Conservation (phyloP, 2,329 filamentous ascomycete species). For the Colletotrichum ledebouriae region DNA sequence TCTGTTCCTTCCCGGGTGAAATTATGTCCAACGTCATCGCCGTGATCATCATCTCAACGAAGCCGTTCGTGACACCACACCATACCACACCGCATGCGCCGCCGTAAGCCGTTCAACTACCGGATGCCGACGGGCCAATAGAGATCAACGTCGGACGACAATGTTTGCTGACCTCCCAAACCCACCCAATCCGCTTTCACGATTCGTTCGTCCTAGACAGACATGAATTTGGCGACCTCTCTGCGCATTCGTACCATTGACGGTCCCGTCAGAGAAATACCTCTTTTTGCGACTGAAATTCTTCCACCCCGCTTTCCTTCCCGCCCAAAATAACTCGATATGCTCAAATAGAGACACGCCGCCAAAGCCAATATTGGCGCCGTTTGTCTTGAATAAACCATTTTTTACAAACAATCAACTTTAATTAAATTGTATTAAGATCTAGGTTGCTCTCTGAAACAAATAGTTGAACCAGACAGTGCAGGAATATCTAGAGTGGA, state of each 20-base stretch:
- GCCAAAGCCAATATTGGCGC: background rate
- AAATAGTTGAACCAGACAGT: slow-evolving; percentile 13
- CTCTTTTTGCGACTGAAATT: too few relatives aligned
- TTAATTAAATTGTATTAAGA: background rate
- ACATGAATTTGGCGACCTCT: background rate
- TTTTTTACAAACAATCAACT: slow-evolving; percentile 8
- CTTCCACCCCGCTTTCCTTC: too few relatives aligned
- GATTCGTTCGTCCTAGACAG: too few relatives aligned
- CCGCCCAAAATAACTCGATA: too few relatives aligned
- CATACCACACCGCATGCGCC: too few relatives aligned
- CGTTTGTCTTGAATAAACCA: slow-evolving; percentile 8
- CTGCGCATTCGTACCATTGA: background rate
- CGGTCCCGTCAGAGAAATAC: background rate
- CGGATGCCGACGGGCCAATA: slow-evolving; percentile 9
- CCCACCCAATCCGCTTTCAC: background rate
- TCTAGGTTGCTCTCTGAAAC: background rate
- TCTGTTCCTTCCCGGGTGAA: background rate
- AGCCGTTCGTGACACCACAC: background rate
- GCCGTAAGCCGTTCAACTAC: background rate
- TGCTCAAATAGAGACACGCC: background rate
- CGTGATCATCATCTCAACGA: background rate
- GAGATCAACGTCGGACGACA: background rate
- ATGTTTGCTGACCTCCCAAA: too few relatives aligned
- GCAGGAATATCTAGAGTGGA: slow-evolving; percentile 39
- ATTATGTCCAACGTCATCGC: slow-evolving; percentile 17